A percentile compares a stretch with the other conserved stretches of the same genome.
Conservation (phyloP, 306 rosid species). For the Quercus dentata region DNA sequence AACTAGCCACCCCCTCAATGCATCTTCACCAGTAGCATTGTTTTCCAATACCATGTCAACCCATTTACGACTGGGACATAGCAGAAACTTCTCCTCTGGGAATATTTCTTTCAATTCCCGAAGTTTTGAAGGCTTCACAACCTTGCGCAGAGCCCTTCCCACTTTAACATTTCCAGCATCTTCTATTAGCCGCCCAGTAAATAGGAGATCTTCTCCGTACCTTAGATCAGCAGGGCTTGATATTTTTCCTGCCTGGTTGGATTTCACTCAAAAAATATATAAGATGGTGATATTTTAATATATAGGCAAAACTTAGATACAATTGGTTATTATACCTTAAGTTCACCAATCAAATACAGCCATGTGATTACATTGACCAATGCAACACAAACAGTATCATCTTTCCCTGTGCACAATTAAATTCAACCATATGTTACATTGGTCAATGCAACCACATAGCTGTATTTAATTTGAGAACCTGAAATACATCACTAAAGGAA, state of each 20-base stretch:
- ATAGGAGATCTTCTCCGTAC: slow-evolving; percentile 73
- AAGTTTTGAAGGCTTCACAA: slow-evolving; percentile 71
- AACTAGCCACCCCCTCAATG: slow-evolving; percentile 92
- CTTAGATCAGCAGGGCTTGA: slow-evolving; percentile 89
- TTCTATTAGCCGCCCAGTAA: slow-evolving; percentile 61
- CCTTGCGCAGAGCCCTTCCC: slow-evolving; percentile 60
- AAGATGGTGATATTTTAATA: neutral
- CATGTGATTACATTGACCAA: too few relatives aligned
- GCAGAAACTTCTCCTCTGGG: slow-evolving; percentile 72
- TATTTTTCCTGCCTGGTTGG: slow-evolving; percentile 51
- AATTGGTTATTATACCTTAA: too few relatives aligned
- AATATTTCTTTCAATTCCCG: slow-evolving; percentile 51
- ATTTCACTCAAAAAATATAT: slow-evolving; percentile 10
- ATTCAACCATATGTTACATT: too few relatives aligned
- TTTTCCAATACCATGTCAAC: slow-evolving; percentile 80
- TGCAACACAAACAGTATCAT: too few relatives aligned
- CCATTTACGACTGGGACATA: slow-evolving; percentile 44
- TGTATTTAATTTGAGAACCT: too few relatives aligned
- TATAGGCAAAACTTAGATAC: too few relatives aligned
- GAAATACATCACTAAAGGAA: too few relatives aligned
- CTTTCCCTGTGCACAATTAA: too few relatives aligned
- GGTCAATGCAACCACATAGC: too few relatives aligned
- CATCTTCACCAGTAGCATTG: slow-evolving; percentile 85
- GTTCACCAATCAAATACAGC: too few relatives aligned
- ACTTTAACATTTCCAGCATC: slow-evolving; percentile 85